Percentiles rank a stretch among this genome's conserved stretches.
Conservation (phyloP, 345 rosid species). For the Brassica juncea region DNA sequence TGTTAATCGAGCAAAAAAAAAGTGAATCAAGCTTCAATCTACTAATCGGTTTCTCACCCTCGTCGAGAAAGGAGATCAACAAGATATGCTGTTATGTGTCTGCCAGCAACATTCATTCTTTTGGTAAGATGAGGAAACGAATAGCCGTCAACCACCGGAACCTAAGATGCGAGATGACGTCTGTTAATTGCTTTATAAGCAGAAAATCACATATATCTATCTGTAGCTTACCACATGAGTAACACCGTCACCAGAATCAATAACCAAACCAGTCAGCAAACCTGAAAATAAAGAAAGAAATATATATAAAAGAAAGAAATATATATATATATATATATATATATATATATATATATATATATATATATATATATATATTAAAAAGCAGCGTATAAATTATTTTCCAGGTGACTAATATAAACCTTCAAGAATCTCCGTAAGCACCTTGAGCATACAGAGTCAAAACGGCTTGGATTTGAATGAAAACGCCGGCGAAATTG, state of each 20-base stretch:
- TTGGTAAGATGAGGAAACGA: constrained; percentile 98
- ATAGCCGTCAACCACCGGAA: constrained; percentile 97
- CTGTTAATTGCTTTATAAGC: constrained; percentile 22
- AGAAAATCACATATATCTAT: background rate
- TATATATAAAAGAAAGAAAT: background rate
- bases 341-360: too few relatives aligned
- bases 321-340: background rate
- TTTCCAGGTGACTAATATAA: constrained; percentile 23
- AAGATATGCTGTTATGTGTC: constrained; percentile 93
- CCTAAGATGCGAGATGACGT: constrained; percentile 50
- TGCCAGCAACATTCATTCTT: constrained; percentile 98
- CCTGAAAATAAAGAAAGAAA: constrained; percentile 51
- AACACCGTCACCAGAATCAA: constrained; percentile 98
- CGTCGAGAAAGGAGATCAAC: constrained; percentile 91
- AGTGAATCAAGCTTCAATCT: constrained; percentile 5
- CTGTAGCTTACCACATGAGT: constrained; percentile 85
- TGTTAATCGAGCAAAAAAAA: background rate
- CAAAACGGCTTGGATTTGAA: constrained; percentile 94
- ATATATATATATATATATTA: background rate
- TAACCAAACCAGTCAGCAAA: constrained; percentile 90
- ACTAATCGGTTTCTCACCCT: constrained; percentile 60
- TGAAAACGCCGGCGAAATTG: constrained; percentile 95
- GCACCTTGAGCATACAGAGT: constrained; percentile 99
- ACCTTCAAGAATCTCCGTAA: constrained; percentile 64
- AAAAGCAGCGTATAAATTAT: background rate